Evolutionary conservation across 169 alveolate species (phyloP), one percentile per base, ranked within the genome.

Genomic region (Plasmodium yoelii): DNA sequence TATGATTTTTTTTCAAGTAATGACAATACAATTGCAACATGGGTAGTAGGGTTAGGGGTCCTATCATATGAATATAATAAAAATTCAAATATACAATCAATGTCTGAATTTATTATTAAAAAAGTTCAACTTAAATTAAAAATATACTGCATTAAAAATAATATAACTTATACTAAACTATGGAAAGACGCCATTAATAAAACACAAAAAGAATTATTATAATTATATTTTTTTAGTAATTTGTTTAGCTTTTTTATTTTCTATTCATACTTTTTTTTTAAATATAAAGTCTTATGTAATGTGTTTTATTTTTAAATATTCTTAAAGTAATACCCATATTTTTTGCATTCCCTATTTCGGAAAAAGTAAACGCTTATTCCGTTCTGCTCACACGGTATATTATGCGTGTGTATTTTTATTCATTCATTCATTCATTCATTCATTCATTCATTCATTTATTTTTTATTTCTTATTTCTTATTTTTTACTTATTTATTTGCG

Each of bases 1-100:
- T 80, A 80, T 65, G 90, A 80, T 55, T 80, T 80, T 65, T 80
- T 80, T 47, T 80, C 90, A 56, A 51, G 64, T 15, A 80, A 80
- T 13, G 90, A 65, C 5, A 80, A 49, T 2, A 49, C 28, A 6
- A 67, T 80, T 24, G 90, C 77, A 18, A 53, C 90, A 44, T 80
- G 90, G 90, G 90, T 80, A 18, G 51, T 80, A 39, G 90, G 90
- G 10, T 70, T 80, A 7, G 90, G 90, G 4, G 39, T 28, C 13
- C 49, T 80, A 26, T 65, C 72, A 47, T 80, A 80, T 70, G 46
- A 24, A 15, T 65, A 80, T 60, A 80, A 28, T 28, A 80, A 80
- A 15, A 64, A 28, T 55, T 49, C 82, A 7, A 80, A 67, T 51
- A 80, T 80, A 15, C 90, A 80, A 26, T 80, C 90, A 59, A 53